Conservation (phyloP, 2,329 filamentous ascomycete species). For the Neofusicoccum cordaticola region DNA sequence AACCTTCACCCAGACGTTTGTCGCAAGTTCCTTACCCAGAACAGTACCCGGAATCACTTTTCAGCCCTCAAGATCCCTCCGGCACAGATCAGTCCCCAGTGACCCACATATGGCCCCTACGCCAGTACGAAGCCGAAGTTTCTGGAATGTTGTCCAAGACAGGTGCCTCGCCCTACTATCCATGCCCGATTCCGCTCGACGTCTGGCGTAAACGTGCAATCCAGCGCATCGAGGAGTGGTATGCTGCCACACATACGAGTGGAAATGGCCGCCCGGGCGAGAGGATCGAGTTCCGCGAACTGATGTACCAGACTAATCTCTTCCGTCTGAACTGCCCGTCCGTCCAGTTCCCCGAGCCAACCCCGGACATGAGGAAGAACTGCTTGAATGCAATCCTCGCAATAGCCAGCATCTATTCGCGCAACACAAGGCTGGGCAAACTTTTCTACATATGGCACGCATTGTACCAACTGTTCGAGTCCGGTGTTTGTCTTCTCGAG, state of each 20-base stretch:
- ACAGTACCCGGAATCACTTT: conserved; percentile 10
- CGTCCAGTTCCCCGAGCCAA: not conserved
- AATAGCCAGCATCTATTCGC: conserved; percentile 9
- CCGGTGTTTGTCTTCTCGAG: conserved; percentile 10
- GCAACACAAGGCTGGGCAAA: conserved; percentile 8
- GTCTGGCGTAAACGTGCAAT: conserved; percentile 10
- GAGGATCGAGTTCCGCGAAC: conserved; percentile 14
- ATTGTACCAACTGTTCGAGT: conserved; percentile 8
- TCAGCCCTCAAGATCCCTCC: not conserved
- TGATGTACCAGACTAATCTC: conserved; percentile 16
- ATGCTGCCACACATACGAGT: conserved; percentile 7
- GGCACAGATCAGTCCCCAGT: not conserved
- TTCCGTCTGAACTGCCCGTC: conserved; percentile 13
- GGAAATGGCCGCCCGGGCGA: conserved; percentile 12
- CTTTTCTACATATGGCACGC: conserved; percentile 18
- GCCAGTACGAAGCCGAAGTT: conserved; percentile 12
- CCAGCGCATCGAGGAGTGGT: conserved; percentile 13
- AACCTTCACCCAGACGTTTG: not conserved
- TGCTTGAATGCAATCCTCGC: conserved; percentile 8
- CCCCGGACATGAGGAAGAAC: conserved; percentile 7
- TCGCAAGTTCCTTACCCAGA: not conserved
- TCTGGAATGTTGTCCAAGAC: conserved; percentile 5
- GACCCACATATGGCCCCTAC: conserved; percentile 9
- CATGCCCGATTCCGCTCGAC: not conserved
- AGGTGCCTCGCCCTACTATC: not conserved